phyloP scores from a whole-genome alignment of 2,329 filamentous ascomycete genomes.

The Grosmannia huntii region DNA sequence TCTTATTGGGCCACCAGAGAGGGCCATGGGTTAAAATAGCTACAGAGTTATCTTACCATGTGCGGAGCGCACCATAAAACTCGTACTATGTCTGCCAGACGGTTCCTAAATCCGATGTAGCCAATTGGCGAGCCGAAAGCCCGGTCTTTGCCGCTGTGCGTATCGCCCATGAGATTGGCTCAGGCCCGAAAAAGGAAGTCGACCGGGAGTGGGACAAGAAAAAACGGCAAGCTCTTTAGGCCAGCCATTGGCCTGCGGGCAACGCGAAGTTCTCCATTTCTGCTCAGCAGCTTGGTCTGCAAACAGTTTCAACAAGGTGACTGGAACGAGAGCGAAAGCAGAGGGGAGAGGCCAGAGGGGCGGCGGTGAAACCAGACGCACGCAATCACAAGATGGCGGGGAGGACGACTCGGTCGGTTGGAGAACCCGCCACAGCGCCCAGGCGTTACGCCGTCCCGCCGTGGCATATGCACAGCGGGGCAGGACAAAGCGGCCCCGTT shows the following conservation, averaged over 20 bases:
- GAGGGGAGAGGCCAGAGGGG: background rate
- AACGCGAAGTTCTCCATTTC: background rate
- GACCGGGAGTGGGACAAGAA: background rate
- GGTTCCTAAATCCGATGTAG: slow-evolving; percentile 6
- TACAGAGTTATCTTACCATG: too few relatives aligned
- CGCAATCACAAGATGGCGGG: background rate
- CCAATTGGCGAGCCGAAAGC: slow-evolving; percentile 11
- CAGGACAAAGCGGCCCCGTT: background rate
- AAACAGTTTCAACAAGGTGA: slow-evolving; percentile 1
- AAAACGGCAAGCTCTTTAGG: slow-evolving; percentile 3
- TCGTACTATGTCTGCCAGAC: background rate
- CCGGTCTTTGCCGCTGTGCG: background rate
- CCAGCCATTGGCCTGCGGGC: background rate
- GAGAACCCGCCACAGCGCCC: background rate
- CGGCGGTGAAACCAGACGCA: background rate
- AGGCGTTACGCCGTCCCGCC: background rate
- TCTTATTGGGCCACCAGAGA: background rate
- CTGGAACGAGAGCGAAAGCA: slow-evolving; percentile 1
- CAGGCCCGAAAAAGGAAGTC: background rate
- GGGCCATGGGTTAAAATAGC: background rate
- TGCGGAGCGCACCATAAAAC: too few relatives aligned
- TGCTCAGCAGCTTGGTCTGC: background rate
- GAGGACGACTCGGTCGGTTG: background rate
- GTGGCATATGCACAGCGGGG: background rate
- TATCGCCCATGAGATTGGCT: slow-evolving; percentile 5